phyloP scores from a whole-genome alignment of 768 basidiomycete genomes.

The Butyriboletus loyo region DNA sequence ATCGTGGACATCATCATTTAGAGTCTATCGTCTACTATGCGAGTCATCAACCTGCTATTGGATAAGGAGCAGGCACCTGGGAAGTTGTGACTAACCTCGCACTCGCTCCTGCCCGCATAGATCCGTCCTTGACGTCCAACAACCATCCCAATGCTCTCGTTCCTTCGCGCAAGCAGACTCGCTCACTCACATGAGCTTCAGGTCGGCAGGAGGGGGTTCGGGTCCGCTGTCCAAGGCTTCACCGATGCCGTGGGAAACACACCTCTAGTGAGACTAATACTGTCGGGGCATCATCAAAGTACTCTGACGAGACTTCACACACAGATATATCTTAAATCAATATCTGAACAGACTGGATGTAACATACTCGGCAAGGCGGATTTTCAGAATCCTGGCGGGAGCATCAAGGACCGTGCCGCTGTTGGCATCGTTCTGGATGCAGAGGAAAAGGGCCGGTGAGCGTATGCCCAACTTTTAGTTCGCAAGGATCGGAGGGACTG shows the following conservation, averaged over 20 bases:
- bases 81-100: too few species aligned
- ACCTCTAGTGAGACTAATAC: constrained; percentile 63
- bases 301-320: constrained; percentile 6
- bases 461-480: constrained; percentile 11
- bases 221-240: constrained; percentile 69
- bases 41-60: background rate
- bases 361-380: constrained; percentile 95
- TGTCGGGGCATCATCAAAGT: background rate
- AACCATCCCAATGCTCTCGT: constrained; percentile 26
- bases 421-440: constrained; percentile 85
- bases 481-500: background rate
- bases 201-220: constrained; percentile 30
- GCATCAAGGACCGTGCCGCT: constrained; percentile 96
- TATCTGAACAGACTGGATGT: constrained; percentile 81
- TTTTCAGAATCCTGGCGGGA: constrained; percentile 97
- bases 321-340: constrained; percentile 77
- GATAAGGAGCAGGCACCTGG: background rate
- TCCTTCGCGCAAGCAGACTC: constrained; percentile 32
- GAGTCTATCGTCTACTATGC: constrained; percentile 6
- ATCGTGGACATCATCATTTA: constrained; percentile 12
- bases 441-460: constrained; percentile 77
- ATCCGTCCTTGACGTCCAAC: background rate
- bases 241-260: constrained; percentile 90
- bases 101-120: too few species aligned
- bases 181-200: constrained; percentile 7